A percentile compares a stretch with the other conserved stretches of the same genome.
These are phyloP conservation scores for Leccinum cinnamomeum DNA, from an alignment of 1,284 basidiomycete species.

Conservation along the genomic window DNA sequence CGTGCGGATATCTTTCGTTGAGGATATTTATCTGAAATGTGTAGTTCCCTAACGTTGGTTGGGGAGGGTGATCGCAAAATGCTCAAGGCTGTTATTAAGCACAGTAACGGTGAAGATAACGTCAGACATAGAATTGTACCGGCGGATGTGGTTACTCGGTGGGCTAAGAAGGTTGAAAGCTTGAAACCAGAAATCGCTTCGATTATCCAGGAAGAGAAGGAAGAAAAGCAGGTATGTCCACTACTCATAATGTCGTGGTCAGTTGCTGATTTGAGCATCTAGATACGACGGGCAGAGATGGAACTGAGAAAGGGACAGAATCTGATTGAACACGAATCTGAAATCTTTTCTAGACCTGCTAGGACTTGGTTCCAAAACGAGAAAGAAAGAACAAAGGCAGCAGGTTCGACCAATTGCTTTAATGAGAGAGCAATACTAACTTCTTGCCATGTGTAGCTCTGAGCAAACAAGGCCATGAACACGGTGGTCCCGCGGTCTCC, in stretches of 20 bases:
- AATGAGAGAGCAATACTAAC: conserved; percentile 5
- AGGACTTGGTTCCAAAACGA: conserved; percentile 97
- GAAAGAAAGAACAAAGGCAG: conserved; percentile 80
- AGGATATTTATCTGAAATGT: conserved; percentile 13
- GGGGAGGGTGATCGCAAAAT: conserved; percentile 96
- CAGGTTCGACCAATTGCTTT: conserved; percentile 52
- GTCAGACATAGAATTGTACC: conserved; percentile 91
- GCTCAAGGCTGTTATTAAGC: conserved; percentile 95
- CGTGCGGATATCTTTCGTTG: conserved; percentile 29
- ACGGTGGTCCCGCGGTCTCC: conserved; percentile 40
- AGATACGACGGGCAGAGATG: conserved; percentile 93
- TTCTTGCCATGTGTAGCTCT: conserved; percentile 45
- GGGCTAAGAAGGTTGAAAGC: conserved; percentile 68
- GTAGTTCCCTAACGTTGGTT: conserved; percentile 90
- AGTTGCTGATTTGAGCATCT: conserved; percentile 13
- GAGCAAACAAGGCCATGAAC: conserved; percentile 74
- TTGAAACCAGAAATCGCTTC: conserved; percentile 82
- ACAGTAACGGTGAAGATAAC: conserved; percentile 75
- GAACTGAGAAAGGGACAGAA: conserved; percentile 95
- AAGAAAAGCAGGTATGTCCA: conserved; percentile 80
- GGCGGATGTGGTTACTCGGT: conserved; percentile 72
- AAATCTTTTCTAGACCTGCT: conserved; percentile 92
- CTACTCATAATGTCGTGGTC: conserved; percentile 8
- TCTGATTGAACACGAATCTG: conserved; percentile 91
- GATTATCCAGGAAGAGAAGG: conserved; percentile 90